Conservation (phyloP, 208 protist genomes). For the Acanthamoeba lenticulata region DNA sequence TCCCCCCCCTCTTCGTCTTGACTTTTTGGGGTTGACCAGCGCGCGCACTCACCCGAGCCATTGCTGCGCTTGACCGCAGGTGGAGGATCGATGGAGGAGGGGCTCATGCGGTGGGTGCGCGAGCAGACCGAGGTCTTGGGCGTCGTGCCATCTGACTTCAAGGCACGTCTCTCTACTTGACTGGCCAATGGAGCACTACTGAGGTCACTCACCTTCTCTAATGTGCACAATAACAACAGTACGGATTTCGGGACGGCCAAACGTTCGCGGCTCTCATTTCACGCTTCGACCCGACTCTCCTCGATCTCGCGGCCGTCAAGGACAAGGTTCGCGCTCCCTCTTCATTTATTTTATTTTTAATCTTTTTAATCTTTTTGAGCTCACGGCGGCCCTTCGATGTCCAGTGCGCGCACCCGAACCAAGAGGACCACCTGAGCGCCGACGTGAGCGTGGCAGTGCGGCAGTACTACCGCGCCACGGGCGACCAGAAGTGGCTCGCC, state of each 20-base stretch:
- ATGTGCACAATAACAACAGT: neutral
- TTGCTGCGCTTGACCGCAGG: neutral
- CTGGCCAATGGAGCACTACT: neutral
- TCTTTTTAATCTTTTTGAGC: too few relatives aligned
- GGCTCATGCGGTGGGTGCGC: neutral
- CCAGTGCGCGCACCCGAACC: constrained; percentile 52
- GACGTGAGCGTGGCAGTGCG: constrained; percentile 48
- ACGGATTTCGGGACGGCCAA: neutral
- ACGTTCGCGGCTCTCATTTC: neutral
- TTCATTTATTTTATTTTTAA: too few relatives aligned
- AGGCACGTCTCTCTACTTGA: neutral
- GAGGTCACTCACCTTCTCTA: neutral
- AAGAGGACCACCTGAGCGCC: constrained; percentile 64
- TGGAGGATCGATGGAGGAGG: neutral
- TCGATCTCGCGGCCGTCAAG: neutral
- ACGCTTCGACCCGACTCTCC: neutral
- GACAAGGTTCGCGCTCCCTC: too few relatives aligned
- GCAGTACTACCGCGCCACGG: constrained; percentile 50
- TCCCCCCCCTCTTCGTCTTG: neutral
- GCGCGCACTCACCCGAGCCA: too few relatives aligned
- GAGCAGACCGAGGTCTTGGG: neutral
- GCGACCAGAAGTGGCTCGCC: constrained; percentile 17
- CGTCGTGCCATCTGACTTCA: neutral
- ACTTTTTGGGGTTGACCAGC: neutral
- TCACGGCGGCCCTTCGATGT: too few relatives aligned